A percentile compares a stretch with the other conserved stretches of the same genome.
Conservation (phyloP, 805 yeast genomes). For the Soucietia sequanensis region DNA sequence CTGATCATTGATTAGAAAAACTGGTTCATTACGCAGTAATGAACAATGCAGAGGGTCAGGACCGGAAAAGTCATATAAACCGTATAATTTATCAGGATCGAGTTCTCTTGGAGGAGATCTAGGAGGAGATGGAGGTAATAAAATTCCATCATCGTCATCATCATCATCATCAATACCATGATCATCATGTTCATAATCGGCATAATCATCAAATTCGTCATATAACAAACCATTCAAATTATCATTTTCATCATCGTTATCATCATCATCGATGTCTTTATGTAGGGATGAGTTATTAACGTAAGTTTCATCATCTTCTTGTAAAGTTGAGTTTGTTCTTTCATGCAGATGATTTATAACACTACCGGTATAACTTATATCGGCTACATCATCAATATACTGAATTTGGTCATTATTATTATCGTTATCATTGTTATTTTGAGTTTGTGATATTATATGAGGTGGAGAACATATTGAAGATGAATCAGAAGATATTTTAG, state of each 20-base stretch:
- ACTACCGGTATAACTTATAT: neutral
- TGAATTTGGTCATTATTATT: neutral
- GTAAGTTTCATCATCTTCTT: conserved; percentile 4
- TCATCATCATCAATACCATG: conserved; percentile 16
- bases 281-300: neutral
- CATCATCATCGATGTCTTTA: conserved; percentile 7
- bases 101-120: conserved; percentile 77
- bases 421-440: neutral
- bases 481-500: neutral
- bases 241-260: neutral
- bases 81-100: conserved; percentile 81
- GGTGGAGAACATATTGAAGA: neutral
- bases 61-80: conserved; percentile 82
- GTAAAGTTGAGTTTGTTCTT: no score
- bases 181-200: conserved; percentile 9
- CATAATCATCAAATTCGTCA: conserved; percentile 7
- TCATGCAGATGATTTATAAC: no score
- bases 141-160: conserved; percentile 43
- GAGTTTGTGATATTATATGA: neutral
- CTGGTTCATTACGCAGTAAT: conserved; percentile 76
- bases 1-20: conserved; percentile 77
- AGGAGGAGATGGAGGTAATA: conserved; percentile 61
- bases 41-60: conserved; percentile 93
- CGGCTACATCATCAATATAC: neutral
- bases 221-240: conserved; percentile 3